Base-by-base conservation (phyloP, 768 basidiomycete species). In the Cyclocybe aegerita region DNA sequence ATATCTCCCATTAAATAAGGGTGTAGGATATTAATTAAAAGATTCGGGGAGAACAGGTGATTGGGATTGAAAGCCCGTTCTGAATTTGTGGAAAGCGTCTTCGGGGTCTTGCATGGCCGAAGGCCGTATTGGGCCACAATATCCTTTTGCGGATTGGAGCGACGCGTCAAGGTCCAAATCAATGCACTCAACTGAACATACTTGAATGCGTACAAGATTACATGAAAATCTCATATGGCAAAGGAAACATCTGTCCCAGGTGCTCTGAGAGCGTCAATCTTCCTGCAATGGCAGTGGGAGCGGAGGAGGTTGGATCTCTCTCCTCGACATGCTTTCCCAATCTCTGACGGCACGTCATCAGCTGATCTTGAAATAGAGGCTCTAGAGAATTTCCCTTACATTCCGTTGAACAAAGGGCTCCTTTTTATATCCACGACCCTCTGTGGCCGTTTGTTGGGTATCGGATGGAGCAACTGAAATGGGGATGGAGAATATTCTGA, bases 231-330 rank as follows among this genome's bases (percentile, higher is more conserved):
- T 3, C 23, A 23, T n/a, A 39, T 14, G 17, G 38, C 2, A 17
- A 39, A 39, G 11, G 12, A 39, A 14, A 39, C 17, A 39, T 6
- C 38, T 39, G 38, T 39, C 8, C 38, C 17, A 23, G 23, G 23
- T 23, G 23, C 23, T 23, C 23, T 3, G 23, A 49, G 12, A 35
- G 1, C 16, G 29, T 37, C 33, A 53, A 39, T 42, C 59, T 43
- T 65, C 63, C 23, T 42, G n/a, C 30, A 65, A 52, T 7, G 59
- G 59, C 15, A 53, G 56, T 4, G 63, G 63, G 6, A 62, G 48
- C 33, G 40, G 45, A 35, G 63, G 63, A 41, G 61, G 57, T 6
- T 46, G 31, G 10, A 60, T 50, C 38, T 57, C 54, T 41, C 58
- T 54, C 31, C 52, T 52, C 12, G 51, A 34, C 61, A 65, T 60